Conservation (phyloP, 2,329 filamentous ascomycete genomes). For the Pseudocercospora macadamiae region DNA sequence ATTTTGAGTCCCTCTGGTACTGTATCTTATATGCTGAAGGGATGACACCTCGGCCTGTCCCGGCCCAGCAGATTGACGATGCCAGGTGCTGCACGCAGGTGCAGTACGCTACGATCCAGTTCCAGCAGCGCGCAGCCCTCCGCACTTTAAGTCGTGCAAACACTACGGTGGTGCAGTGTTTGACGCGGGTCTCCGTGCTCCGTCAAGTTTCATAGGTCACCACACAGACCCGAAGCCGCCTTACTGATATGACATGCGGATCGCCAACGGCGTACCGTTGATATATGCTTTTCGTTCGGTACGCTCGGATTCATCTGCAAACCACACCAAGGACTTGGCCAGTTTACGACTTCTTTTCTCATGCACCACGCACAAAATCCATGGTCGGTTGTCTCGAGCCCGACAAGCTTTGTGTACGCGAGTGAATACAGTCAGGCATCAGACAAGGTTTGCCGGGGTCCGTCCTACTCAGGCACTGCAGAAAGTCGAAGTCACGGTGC, state of each 20-base stretch:
- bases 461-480: not conserved
- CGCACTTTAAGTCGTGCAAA: not conserved
- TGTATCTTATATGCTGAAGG: too few relatives aligned
- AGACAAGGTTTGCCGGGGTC: not conserved
- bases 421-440: not conserved
- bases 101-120: not conserved
- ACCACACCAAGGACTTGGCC: not conserved
- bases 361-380: not conserved
- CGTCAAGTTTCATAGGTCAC: not conserved
- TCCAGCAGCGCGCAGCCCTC: not conserved
- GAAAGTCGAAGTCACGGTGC: not conserved
- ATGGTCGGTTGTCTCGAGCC: not conserved
- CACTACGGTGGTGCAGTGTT: not conserved
- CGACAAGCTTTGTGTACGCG: not conserved
- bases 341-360: not conserved
- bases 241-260: not conserved
- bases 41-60: too few relatives aligned
- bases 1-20: too few relatives aligned
- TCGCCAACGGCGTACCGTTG: not conserved
- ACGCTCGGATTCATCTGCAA: not conserved
- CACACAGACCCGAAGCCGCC: not conserved
- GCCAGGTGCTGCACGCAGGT: not conserved
- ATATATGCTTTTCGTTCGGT: not conserved
- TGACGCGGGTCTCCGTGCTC: slow-evolving; percentile 1
- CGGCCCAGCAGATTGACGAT: too few relatives aligned